These are phyloP conservation scores for Geranium rotundifolium DNA, from an alignment of 345 rosid species.

Conservation along the genomic window DNA sequence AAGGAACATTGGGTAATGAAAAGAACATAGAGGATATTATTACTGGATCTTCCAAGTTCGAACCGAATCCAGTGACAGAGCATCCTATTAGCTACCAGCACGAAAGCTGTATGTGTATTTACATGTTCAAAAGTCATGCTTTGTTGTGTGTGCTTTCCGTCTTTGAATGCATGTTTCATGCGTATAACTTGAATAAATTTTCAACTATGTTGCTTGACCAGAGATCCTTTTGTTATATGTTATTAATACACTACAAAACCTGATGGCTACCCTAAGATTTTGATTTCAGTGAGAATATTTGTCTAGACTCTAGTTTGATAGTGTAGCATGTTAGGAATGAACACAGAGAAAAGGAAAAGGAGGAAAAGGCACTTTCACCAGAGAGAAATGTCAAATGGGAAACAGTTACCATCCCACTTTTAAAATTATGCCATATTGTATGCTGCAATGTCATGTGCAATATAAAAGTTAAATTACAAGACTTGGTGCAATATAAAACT, in stretches of 20 bases:
- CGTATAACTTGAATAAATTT: neutral
- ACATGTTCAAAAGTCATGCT: neutral
- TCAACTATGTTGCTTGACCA: neutral
- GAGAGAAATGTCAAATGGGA: neutral
- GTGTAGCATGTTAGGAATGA: neutral
- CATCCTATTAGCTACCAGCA: conserved; percentile 41
- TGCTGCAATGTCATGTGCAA: neutral
- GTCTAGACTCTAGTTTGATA: neutral
- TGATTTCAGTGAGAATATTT: neutral
- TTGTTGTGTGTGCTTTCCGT: neutral
- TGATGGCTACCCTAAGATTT: neutral
- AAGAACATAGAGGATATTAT: conserved; percentile 48
- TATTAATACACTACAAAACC: neutral
- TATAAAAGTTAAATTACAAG: no score
- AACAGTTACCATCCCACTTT: neutral
- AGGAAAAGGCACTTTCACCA: neutral
- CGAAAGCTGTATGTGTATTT: conserved; percentile 47
- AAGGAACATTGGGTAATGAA: conserved; percentile 39
- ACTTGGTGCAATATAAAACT: no score
- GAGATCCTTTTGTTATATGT: neutral
- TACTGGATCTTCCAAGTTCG: conserved; percentile 33
- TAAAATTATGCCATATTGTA: neutral
- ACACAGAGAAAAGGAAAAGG: neutral
- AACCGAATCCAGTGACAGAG: conserved; percentile 36
- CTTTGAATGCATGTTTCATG: neutral